Evolutionary conservation across 169 alveolate genomes (phyloP).

Genomic region (Eimeria maxima): DNA sequence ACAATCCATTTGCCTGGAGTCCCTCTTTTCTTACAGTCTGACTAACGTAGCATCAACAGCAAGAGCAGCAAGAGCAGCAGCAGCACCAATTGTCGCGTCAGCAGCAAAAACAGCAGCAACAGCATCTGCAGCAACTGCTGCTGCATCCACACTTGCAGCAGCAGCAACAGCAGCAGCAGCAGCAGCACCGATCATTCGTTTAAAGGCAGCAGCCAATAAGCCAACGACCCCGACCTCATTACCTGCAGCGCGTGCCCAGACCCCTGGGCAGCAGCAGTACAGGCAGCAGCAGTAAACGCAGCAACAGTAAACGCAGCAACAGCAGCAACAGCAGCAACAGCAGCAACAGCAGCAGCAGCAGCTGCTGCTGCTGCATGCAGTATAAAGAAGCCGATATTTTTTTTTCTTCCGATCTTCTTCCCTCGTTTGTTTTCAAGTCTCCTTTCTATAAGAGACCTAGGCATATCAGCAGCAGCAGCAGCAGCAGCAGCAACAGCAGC

Average conservation of each 20-base stretch:
- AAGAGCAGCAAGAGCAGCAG: not conserved
- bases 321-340: conserved; percentile 30
- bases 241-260: no score
- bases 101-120: conserved; percentile 2
- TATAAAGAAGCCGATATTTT: no score
- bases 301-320: not conserved
- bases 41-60: not conserved
- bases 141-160: not conserved
- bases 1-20: conserved; percentile 29
- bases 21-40: not conserved
- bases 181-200: no score
- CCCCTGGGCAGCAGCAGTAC: no score
- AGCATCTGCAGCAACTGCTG: not conserved
- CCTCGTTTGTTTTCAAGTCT: not conserved
- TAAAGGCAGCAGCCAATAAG: no score
- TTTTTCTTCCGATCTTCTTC: no score
- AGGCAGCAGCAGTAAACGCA: not conserved
- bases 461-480: conserved; percentile 10
- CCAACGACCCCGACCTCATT: no score
- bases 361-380: not conserved
- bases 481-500: not conserved
- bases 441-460: no score
- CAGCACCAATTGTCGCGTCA: not conserved
- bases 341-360: not conserved
- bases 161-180: conserved; percentile 32